Base-by-base conservation (phyloP, 495 filamentous ascomycete species). In the Penicillium ucsense region DNA sequence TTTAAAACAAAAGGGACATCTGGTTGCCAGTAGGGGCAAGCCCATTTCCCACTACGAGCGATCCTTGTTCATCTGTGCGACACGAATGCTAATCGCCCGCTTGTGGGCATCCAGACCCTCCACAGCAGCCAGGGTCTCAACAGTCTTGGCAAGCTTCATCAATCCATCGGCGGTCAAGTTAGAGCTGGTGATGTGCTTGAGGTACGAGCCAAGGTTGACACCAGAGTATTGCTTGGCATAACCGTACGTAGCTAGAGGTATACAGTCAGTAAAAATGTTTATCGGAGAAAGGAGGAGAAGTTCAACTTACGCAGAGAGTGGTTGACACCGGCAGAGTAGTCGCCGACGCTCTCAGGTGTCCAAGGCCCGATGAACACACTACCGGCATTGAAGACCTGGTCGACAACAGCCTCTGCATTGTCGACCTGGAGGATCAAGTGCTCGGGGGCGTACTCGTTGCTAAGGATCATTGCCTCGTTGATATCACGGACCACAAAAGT, bases 201-300 rank as follows among this genome's bases (percentile, higher is more conserved):
- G 74, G 70, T 94, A 98, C 0, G 89, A 94, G 4, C 79, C 89
- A 2, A 98, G 80, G 63, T 95, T 98, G 51, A 98, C 92, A 36
- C 92, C 92, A 3, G 89, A 95, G 68, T 98, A 98, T 59, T 98
- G 92, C 66, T 90, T 94, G 39, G 92, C 92, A 54, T 94, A 98
- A 35, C 92, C 92, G 59, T 95, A 97, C 12, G 92, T 98, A 51
- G 92, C 89, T 95, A 48, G 53, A 8, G 20, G 57, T 44, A 46
- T 11, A 9, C 5, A 1, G 35, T 5, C 3, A 45, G 38, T 6
- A 43, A 44, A 6, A 28, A 5, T 41, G 7, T 35, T 9, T 20
- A 30, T 36, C 49, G 31, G 33, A 28, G 46, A 37, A 43, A 32
- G 32, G 7, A 29, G 29, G 8, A 40, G 48, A 20, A 20, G 20